Conservation (phyloP, 345 rosid genomes). For the Brassica juncea region DNA sequence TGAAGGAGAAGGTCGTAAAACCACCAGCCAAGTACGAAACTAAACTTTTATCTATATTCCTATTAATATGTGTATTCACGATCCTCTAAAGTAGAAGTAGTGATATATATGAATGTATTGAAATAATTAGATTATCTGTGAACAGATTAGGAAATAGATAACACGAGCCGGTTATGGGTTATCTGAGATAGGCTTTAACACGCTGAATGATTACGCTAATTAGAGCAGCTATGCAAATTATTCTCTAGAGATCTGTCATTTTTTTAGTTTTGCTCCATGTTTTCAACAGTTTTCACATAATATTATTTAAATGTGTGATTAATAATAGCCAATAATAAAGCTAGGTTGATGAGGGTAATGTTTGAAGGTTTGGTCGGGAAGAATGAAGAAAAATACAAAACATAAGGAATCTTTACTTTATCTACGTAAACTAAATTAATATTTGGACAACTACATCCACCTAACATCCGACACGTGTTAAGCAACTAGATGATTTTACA, state of each 20-base stretch:
- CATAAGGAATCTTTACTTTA: conserved; percentile 64
- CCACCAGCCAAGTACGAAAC: conserved; percentile 66
- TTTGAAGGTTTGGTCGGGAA: conserved; percentile 50
- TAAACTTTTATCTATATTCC: not conserved
- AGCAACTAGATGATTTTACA: conserved; percentile 4
- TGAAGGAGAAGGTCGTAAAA: conserved; percentile 48
- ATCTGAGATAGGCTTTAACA: not conserved
- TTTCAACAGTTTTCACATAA: conserved; percentile 1
- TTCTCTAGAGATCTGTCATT: conserved; percentile 6
- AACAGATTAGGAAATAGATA: not conserved
- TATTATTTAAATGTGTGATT: not conserved
- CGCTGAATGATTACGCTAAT: not conserved
- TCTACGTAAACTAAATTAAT: conserved; percentile 10
- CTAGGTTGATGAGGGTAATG: conserved; percentile 11
- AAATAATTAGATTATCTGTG: not conserved
- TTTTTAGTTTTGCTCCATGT: not conserved
- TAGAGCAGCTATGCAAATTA: not conserved
- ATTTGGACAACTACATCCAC: conserved; percentile 31
- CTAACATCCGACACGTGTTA: conserved; percentile 35
- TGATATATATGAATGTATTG: not conserved
- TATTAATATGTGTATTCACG: not conserved
- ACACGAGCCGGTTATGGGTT: not conserved
- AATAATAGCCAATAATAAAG: too few species aligned
- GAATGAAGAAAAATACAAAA: conserved; percentile 61
- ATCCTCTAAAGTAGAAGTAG: not conserved